A percentile compares a stretch with the other conserved stretches of the same genome.
Evolutionary conservation across 2,329 filamentous ascomycete genomes (phyloP).

Genomic region (Cercospora janseana): DNA sequence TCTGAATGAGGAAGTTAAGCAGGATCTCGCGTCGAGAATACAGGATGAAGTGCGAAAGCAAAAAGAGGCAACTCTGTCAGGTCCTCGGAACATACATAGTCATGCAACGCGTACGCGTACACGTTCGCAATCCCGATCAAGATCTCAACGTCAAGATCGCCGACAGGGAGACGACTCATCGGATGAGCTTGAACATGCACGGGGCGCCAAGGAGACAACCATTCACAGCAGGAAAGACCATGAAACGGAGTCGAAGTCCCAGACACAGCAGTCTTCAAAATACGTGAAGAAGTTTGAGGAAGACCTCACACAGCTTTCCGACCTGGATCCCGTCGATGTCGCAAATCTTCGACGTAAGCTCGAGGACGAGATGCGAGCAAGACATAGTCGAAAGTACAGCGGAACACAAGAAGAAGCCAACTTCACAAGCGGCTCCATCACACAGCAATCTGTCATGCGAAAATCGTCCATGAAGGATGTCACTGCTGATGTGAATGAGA

Average conservation of each 20-base stretch:
- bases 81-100: not conserved
- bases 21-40: slow-evolving; percentile 28
- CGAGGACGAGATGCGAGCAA: slow-evolving; percentile 49
- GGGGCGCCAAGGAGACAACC: not conserved
- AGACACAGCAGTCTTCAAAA: slow-evolving; percentile 17
- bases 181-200: not conserved
- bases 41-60: slow-evolving; percentile 34
- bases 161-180: not conserved
- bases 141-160: slow-evolving; percentile 19
- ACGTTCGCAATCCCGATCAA: slow-evolving; percentile 23
- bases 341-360: slow-evolving; percentile 54
- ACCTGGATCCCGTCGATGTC: slow-evolving; percentile 54
- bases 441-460: slow-evolving; percentile 45
- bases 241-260: not conserved
- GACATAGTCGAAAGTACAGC: slow-evolving; percentile 8
- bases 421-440: slow-evolving; percentile 42
- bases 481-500: slow-evolving; percentile 39
- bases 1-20: slow-evolving; percentile 20
- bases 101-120: not conserved
- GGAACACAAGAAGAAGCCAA: slow-evolving; percentile 31
- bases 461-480: slow-evolving; percentile 57
- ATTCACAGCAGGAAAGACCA: not conserved
- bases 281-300: slow-evolving; percentile 13
- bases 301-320: slow-evolving; percentile 56
- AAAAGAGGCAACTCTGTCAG: slow-evolving; percentile 11